Evolutionary conservation across 306 rosid genomes (phyloP).

Genomic region (Dalbergia cultrata): DNA sequence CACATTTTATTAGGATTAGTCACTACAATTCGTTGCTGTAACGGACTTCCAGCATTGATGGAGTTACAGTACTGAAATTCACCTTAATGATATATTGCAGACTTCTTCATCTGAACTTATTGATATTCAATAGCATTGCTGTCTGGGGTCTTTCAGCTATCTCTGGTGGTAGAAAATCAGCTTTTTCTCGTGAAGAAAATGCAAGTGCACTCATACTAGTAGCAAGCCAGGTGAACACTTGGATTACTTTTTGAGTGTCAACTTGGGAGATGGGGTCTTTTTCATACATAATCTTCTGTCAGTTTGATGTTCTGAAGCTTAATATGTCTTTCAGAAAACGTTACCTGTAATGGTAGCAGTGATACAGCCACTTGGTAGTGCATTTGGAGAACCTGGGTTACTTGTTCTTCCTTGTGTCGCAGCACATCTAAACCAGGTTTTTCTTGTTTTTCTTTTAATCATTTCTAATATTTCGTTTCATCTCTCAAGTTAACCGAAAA

Average conservation of each 20-base stretch:
- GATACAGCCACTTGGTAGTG: constrained; percentile 83
- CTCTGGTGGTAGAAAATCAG: constrained; percentile 72
- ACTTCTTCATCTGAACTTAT: constrained; percentile 73
- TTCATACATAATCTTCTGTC: constrained; percentile 13
- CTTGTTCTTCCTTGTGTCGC: constrained; percentile 96
- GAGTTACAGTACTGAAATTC: constrained; percentile 38
- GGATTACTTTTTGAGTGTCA: constrained; percentile 33
- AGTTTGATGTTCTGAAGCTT: constrained; percentile 18
- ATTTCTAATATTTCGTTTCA: constrained; percentile 2
- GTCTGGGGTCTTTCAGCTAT: constrained; percentile 59
- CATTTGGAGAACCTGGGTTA: constrained; percentile 88
- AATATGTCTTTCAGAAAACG: constrained; percentile 70
- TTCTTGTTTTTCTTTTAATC: not conserved
- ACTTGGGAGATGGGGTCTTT: constrained; percentile 23
- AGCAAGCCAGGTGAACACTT: constrained; percentile 81
- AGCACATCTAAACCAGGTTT: constrained; percentile 93
- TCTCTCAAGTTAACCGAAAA: constrained; percentile 47
- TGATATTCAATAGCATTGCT: constrained; percentile 67
- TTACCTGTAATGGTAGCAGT: constrained; percentile 97
- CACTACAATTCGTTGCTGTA: not conserved
- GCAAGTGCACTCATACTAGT: constrained; percentile 71
- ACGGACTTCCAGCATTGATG: constrained; percentile 28
- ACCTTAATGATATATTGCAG: constrained; percentile 61
- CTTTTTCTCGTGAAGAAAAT: constrained; percentile 71
- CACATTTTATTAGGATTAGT: constrained; percentile 12